These are phyloP conservation scores for Encephalitozoon cuniculi DNA, from an alignment of 371 early-diverging fungal species.

Conservation along the genomic window DNA sequence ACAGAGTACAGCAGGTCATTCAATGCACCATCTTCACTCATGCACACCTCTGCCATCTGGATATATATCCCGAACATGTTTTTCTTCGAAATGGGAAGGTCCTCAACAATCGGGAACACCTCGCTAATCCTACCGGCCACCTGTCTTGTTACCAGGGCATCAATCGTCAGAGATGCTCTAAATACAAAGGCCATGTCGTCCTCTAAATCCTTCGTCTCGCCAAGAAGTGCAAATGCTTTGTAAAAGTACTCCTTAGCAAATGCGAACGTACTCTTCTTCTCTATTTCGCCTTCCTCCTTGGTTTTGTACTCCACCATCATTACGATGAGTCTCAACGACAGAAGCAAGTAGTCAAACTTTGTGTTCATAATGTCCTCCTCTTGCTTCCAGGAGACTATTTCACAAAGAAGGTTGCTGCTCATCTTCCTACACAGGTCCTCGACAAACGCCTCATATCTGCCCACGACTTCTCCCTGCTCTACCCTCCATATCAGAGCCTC, in stretches of 20 bases:
- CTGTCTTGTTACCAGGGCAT: neutral
- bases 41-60: neutral
- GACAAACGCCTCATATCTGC: neutral
- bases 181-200: slow-evolving; percentile 12
- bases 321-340: slow-evolving; percentile 1
- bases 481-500: neutral
- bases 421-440: neutral
- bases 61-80: neutral
- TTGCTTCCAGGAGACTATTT: neutral
- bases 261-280: neutral
- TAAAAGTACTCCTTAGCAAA: slow-evolving; percentile 8
- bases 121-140: neutral
- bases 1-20: neutral
- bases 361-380: slow-evolving; percentile 3
- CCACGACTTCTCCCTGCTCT: neutral
- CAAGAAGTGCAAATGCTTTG: neutral
- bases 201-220: neutral
- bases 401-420: neutral
- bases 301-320: neutral
- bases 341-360: neutral
- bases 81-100: neutral
- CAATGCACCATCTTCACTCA: neutral
- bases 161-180: neutral
- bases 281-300: neutral
- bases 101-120: neutral